Conservation (phyloP, 176 grass and related monocot species). For the Carex pumila region DNA sequence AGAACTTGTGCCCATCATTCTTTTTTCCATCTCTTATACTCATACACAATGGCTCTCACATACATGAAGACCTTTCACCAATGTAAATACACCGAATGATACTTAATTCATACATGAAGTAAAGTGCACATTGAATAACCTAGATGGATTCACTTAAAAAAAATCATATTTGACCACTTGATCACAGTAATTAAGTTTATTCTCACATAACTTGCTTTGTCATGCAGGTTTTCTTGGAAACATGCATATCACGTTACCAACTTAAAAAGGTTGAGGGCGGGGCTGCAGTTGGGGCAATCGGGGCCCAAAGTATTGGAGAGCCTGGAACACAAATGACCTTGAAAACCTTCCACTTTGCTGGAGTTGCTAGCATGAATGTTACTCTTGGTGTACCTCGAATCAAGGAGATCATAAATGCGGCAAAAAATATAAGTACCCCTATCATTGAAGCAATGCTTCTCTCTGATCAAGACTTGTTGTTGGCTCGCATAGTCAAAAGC, state of each 20-base stretch:
- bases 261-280: constrained; percentile 82
- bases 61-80: background rate
- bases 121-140: background rate
- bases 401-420: constrained; percentile 96
- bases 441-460: constrained; percentile 61
- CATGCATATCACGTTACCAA: constrained; percentile 86
- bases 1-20: background rate
- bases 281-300: constrained; percentile 85
- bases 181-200: background rate
- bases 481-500: constrained; percentile 62
- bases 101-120: background rate
- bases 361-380: constrained; percentile 99
- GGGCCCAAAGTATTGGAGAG: constrained; percentile 97
- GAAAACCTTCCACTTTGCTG: constrained; percentile 98
- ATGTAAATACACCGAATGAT: background rate
- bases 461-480: constrained; percentile 32
- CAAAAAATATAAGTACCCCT: constrained; percentile 94
- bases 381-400: constrained; percentile 95
- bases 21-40: background rate
- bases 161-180: background rate
- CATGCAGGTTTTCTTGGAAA: constrained; percentile 88
- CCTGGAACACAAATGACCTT: constrained; percentile 97
- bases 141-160: background rate
- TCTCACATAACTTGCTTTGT: background rate
- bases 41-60: background rate